Percentiles rank a stretch among this genome's conserved stretches.
phyloP scores from a whole-genome alignment of 768 basidiomycete genomes.

The Tephrocybe sp. region DNA sequence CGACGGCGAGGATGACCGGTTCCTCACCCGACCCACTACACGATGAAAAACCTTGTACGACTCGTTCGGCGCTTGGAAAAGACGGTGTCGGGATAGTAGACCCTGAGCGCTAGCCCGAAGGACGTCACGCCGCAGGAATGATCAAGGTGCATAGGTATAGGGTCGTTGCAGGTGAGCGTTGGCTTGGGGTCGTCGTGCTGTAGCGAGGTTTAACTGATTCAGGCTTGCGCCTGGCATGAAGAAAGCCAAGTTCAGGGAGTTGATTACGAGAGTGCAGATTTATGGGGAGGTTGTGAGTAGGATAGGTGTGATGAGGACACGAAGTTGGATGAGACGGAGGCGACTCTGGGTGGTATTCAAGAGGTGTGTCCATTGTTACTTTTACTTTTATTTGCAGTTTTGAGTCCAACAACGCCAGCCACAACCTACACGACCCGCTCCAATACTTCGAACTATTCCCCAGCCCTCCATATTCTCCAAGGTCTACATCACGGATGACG shows the following conservation, averaged over 20 bases:
- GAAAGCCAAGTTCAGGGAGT: constrained; percentile 52
- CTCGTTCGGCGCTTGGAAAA: constrained; percentile 62
- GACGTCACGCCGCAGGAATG: constrained; percentile 29
- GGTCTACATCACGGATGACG: no score
- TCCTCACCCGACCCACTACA: constrained; percentile 28
- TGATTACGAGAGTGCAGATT: constrained; percentile 57
- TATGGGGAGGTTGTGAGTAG: constrained; percentile 40
- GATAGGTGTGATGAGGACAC: constrained; percentile 41
- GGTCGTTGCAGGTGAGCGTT: constrained; percentile 51
- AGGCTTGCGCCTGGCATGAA: constrained; percentile 7
- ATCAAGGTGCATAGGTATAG: constrained; percentile 55
- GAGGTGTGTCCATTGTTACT: constrained; percentile 35
- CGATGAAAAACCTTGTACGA: constrained; percentile 64
- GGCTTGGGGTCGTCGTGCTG: not conserved
- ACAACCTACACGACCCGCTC: constrained; percentile 34
- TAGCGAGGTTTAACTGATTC: not conserved
- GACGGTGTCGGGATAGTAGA: constrained; percentile 37
- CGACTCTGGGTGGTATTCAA: constrained; percentile 47
- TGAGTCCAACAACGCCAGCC: constrained; percentile 29
- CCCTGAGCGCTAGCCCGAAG: constrained; percentile 33
- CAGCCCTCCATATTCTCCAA: constrained; percentile 25
- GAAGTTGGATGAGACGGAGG: constrained; percentile 57
- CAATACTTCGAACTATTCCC: constrained; percentile 55
- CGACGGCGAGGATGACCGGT: no score
- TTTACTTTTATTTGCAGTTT: not conserved